Evolutionary conservation across 495 filamentous ascomycete species (phyloP).

Genomic region (Aspergillus taichungensis): DNA sequence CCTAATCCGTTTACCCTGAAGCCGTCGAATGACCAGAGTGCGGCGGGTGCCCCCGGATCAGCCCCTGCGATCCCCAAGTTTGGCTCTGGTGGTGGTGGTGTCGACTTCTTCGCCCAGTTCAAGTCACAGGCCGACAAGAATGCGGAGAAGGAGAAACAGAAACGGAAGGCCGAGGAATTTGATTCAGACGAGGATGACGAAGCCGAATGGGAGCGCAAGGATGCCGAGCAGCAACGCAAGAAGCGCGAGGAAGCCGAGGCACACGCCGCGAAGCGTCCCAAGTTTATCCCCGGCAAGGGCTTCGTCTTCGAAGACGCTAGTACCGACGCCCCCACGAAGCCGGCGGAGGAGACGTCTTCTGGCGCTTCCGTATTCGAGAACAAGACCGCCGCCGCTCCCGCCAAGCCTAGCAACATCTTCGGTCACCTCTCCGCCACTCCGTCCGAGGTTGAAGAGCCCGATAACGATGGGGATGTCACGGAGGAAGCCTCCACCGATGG

Average conservation of each 20-base stretch:
- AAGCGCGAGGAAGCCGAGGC: constrained; percentile 33
- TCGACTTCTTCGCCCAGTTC: constrained; percentile 32
- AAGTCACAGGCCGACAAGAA: constrained; percentile 25
- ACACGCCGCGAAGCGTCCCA: constrained; percentile 21
- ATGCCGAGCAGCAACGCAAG: constrained; percentile 37
- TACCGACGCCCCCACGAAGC: constrained; percentile 5
- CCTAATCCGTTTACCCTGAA: constrained; percentile 20
- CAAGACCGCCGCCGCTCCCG: constrained; percentile 14
- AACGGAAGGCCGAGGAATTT: constrained; percentile 47
- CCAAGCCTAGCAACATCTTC: constrained; percentile 48
- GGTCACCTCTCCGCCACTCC: constrained; percentile 51
- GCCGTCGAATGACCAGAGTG: constrained; percentile 11
- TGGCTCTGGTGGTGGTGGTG: constrained; percentile 11
- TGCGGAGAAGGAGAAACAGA: constrained; percentile 34
- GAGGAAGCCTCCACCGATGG: constrained; percentile 22
- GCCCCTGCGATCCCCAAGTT: constrained; percentile 26
- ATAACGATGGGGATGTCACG: constrained; percentile 39
- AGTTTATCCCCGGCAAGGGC: constrained; percentile 35
- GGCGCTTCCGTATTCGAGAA: constrained; percentile 14
- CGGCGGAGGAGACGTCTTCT: constrained; percentile 8
- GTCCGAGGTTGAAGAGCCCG: constrained; percentile 32
- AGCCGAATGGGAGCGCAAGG: constrained; percentile 38
- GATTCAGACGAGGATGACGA: constrained; percentile 48
- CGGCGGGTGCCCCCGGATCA: constrained; percentile 8
- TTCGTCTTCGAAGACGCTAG: constrained; percentile 26